Evolutionary conservation across 169 alveolate species (phyloP).

Genomic region (Plasmodium coatneyi): DNA sequence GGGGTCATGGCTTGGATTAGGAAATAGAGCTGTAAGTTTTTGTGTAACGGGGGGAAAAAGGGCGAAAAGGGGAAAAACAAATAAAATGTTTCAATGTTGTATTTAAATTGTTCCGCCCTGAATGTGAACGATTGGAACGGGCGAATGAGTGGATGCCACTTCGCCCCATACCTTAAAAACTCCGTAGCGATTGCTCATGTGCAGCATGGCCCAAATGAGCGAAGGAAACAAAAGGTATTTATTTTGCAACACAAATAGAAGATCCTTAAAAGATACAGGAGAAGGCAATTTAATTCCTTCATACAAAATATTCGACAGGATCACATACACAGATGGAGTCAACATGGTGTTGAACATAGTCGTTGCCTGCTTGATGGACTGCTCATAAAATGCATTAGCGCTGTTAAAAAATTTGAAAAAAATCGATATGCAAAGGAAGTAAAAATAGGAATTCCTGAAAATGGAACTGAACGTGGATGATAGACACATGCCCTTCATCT

Average conservation of each 20-base stretch:
- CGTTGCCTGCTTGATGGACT: background rate
- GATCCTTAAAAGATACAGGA: conserved; percentile 8
- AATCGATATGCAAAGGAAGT: conserved; percentile 2
- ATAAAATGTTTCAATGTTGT: background rate
- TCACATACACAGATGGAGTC: conserved; percentile 42
- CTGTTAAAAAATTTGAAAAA: conserved; percentile 13
- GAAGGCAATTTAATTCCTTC: conserved; percentile 3
- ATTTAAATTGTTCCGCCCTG: too few relatives aligned
- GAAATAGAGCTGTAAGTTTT: conserved; percentile 22
- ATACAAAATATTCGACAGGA: conserved; percentile 36
- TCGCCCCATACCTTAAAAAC: background rate
- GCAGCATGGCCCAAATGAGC: background rate
- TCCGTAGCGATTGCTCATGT: background rate
- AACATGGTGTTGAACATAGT: conserved; percentile 8
- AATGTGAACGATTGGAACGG: background rate
- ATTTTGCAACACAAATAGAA: conserved; percentile 6
- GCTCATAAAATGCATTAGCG: conserved; percentile 10
- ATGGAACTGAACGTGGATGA: background rate
- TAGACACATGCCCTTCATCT: background rate
- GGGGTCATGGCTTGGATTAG: conserved; percentile 60
- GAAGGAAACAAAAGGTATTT: conserved; percentile 21
- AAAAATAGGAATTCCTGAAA: background rate
- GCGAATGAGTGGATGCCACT: background rate
- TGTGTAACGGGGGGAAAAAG: conserved; percentile 20
- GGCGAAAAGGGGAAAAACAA: background rate